These are phyloP conservation scores for Boletus sp. DNA, from an alignment of 1,284 basidiomycete species.

Conservation along the genomic window DNA sequence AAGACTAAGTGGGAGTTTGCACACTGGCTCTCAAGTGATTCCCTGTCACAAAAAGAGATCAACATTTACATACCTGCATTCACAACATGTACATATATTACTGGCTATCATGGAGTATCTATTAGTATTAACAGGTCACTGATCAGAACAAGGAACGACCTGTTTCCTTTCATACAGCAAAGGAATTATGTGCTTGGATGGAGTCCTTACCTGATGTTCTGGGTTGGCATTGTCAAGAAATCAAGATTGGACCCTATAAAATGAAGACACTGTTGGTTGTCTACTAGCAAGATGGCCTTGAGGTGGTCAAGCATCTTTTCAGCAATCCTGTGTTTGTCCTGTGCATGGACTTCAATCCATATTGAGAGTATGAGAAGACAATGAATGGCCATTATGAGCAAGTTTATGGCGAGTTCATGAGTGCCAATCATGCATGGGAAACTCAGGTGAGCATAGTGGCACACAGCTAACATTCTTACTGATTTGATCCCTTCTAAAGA, in stretches of 20 bases:
- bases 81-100: not conserved
- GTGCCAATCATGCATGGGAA: not conserved
- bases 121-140: too few species aligned
- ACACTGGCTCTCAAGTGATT: conserved; percentile 1
- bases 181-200: not conserved
- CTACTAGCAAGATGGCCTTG: not conserved
- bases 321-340: not conserved
- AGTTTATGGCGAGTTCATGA: not conserved
- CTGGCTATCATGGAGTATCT: too few species aligned
- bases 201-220: not conserved
- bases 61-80: not conserved
- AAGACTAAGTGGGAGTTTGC: conserved; percentile 10
- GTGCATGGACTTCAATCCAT: not conserved
- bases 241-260: not conserved
- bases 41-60: conserved; percentile 15
- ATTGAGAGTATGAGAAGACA: not conserved
- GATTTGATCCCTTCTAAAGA: not conserved
- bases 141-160: too few species aligned
- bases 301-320: not conserved
- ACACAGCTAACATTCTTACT: not conserved
- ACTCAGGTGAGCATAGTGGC: not conserved
- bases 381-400: not conserved
- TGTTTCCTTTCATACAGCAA: conserved; percentile 4
- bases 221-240: not conserved
- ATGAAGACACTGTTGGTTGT: not conserved